Percentiles rank a stretch among this genome's conserved stretches.
Conservation (phyloP, 2,329 filamentous ascomycete genomes). For the Fonsecaea nubica region DNA sequence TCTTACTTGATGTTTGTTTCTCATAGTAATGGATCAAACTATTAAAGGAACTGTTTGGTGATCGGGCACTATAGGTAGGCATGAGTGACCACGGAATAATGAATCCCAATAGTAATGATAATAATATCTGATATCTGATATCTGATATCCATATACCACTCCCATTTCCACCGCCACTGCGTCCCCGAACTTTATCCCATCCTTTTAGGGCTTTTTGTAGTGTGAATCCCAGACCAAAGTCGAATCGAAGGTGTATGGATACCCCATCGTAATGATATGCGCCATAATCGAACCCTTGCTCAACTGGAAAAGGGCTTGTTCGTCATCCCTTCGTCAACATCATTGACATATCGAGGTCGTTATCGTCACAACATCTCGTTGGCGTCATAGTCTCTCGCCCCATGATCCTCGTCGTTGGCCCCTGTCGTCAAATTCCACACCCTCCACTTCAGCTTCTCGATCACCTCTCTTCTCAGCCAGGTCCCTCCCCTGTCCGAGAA, state of each 20-base stretch:
- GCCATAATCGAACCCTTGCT: neutral
- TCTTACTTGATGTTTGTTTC: too few species aligned
- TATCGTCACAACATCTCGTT: conserved; percentile 2
- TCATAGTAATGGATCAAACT: too few species aligned
- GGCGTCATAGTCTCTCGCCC: neutral
- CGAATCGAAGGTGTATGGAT: neutral
- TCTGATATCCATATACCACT: neutral
- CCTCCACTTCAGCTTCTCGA: conserved; percentile 61
- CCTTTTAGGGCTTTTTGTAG: neutral
- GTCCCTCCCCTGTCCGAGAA: conserved; percentile 26
- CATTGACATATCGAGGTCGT: neutral
- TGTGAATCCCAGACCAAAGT: neutral
- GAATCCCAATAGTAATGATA: neutral
- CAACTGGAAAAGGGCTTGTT: neutral
- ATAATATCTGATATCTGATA: neutral
- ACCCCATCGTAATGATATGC: neutral
- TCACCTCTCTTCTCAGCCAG: conserved; percentile 64
- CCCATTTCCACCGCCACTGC: neutral
- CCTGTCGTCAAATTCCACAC: conserved; percentile 51
- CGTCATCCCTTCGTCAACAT: neutral
- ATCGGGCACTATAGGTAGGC: too few species aligned
- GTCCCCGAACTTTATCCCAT: neutral
- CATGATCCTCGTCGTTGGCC: neutral
- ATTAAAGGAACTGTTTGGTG: too few species aligned
- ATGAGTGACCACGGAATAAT: too few species aligned